A percentile compares a stretch with the other conserved stretches of the same genome.
These are phyloP conservation scores for Pilobolus umbonatus DNA, from an alignment of 192 early-diverging fungal species.

Conservation along the genomic window DNA sequence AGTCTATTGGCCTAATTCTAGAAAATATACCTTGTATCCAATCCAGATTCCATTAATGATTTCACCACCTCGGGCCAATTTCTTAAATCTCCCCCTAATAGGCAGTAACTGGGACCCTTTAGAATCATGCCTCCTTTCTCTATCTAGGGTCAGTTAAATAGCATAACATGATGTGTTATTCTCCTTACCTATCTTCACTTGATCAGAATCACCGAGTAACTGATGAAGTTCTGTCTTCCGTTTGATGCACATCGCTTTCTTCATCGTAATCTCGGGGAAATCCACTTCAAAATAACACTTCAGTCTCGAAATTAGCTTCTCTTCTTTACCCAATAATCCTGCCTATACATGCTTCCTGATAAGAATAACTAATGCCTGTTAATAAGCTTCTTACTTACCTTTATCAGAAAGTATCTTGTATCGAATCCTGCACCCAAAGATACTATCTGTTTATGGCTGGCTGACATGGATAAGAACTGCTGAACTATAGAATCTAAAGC, in stretches of 20 bases:
- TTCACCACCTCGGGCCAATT: conserved; percentile 58
- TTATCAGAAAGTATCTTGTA: conserved; percentile 82
- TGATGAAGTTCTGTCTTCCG: conserved; percentile 34
- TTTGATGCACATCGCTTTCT: conserved; percentile 69
- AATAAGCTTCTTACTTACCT: conserved; percentile 36
- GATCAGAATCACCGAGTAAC: conserved; percentile 31
- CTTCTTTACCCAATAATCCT: background rate
- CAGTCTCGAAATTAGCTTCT: conserved; percentile 5
- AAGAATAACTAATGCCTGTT: background rate
- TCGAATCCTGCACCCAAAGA: conserved; percentile 89
- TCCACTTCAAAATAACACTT: conserved; percentile 84
- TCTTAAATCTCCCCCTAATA: conserved; percentile 81
- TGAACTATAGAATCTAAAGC: conserved; percentile 62
- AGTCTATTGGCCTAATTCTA: background rate
- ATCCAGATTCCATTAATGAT: conserved; percentile 49
- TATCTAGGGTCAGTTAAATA: conserved; percentile 7
- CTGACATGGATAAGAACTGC: conserved; percentile 50
- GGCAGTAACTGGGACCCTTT: conserved; percentile 56
- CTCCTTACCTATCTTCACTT: conserved; percentile 32
- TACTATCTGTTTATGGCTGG: conserved; percentile 70
- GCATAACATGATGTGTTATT: background rate
- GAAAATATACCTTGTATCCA: conserved; percentile 50
- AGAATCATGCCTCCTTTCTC: conserved; percentile 73
- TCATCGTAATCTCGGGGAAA: conserved; percentile 79
- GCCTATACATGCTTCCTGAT: background rate